phyloP scores from a whole-genome alignment of 2,329 filamentous ascomycete species.

The Fusarium neocosmosporiellum region DNA sequence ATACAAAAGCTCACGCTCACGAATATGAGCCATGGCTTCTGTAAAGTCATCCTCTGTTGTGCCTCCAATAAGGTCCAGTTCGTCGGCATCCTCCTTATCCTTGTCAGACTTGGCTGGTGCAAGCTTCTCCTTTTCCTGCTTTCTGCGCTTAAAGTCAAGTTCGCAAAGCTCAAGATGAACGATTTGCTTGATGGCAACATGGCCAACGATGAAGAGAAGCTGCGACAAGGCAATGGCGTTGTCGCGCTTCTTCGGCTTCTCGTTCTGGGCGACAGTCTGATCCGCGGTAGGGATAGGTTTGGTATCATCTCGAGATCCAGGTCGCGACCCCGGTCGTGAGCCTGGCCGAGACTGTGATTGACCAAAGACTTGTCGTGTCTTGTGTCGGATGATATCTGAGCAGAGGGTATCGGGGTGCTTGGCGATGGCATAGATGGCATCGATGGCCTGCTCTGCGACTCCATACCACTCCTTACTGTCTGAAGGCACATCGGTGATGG shows the following conservation, averaged over 20 bases:
- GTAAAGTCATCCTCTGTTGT: slow-evolving; percentile 96
- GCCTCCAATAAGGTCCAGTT: slow-evolving; percentile 95
- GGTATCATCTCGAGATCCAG: slow-evolving; percentile 58
- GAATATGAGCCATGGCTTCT: slow-evolving; percentile 85
- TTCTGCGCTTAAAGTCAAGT: slow-evolving; percentile 95
- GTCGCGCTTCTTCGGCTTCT: slow-evolving; percentile 68
- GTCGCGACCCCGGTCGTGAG: slow-evolving; percentile 62
- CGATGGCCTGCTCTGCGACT: slow-evolving; percentile 94
- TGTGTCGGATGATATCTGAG: slow-evolving; percentile 88
- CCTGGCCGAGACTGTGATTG: slow-evolving; percentile 50
- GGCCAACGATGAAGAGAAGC: slow-evolving; percentile 92
- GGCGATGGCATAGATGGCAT: slow-evolving; percentile 92
- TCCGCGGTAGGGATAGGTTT: slow-evolving; percentile 47
- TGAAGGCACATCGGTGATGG: slow-evolving; percentile 85
- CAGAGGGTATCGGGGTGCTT: slow-evolving; percentile 95
- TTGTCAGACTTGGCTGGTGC: slow-evolving; percentile 60
- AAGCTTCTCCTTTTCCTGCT: slow-evolving; percentile 86
- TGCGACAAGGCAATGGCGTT: slow-evolving; percentile 85
- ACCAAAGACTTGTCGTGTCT: slow-evolving; percentile 84
- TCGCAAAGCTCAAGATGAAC: slow-evolving; percentile 98
- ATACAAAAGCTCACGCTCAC: slow-evolving; percentile 85
- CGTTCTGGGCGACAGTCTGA: slow-evolving; percentile 49
- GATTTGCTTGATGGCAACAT: slow-evolving; percentile 98
- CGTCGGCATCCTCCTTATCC: slow-evolving; percentile 78
- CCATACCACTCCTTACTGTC: slow-evolving; percentile 97